Conservation (phyloP, 345 rosid genomes). For the Populus euphratica region DNA sequence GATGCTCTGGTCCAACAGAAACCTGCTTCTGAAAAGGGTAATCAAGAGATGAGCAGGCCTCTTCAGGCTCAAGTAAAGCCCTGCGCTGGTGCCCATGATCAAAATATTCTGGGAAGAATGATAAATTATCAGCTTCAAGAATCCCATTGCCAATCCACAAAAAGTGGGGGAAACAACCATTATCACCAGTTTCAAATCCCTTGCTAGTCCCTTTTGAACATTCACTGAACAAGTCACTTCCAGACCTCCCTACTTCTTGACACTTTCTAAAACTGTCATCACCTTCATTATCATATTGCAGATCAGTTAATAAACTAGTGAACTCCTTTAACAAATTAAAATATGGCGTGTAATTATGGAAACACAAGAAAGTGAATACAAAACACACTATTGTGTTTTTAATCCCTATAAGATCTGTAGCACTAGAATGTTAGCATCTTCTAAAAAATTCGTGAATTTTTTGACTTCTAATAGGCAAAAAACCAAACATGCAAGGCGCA, state of each 20-base stretch:
- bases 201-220: slow-evolving; percentile 13
- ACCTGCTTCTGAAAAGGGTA: slow-evolving; percentile 39
- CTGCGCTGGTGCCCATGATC: slow-evolving; percentile 24
- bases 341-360: not conserved
- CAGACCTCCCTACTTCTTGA: slow-evolving; percentile 24
- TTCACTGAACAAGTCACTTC: slow-evolving; percentile 4
- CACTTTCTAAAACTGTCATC: slow-evolving; percentile 13
- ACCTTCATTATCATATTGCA: slow-evolving; percentile 23
- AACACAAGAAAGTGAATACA: not conserved
- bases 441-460: not conserved
- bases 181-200: slow-evolving; percentile 20
- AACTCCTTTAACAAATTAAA: not conserved
- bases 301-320: slow-evolving; percentile 14
- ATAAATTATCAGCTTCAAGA: slow-evolving; percentile 34
- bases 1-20: slow-evolving; percentile 55
- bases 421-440: not conserved
- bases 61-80: slow-evolving; percentile 31
- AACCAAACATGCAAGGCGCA: not conserved
- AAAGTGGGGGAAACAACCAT: slow-evolving; percentile 24
- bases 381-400: not conserved
- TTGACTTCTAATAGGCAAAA: not conserved
- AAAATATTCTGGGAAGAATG: slow-evolving; percentile 47
- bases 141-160: slow-evolving; percentile 27
- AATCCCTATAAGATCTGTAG: not conserved
- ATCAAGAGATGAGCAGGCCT: slow-evolving; percentile 33